A percentile compares a stretch with the other conserved stretches of the same genome.
These are phyloP conservation scores for Excoecaria agallocha DNA, from an alignment of 345 rosid species.

Conservation along the genomic window DNA sequence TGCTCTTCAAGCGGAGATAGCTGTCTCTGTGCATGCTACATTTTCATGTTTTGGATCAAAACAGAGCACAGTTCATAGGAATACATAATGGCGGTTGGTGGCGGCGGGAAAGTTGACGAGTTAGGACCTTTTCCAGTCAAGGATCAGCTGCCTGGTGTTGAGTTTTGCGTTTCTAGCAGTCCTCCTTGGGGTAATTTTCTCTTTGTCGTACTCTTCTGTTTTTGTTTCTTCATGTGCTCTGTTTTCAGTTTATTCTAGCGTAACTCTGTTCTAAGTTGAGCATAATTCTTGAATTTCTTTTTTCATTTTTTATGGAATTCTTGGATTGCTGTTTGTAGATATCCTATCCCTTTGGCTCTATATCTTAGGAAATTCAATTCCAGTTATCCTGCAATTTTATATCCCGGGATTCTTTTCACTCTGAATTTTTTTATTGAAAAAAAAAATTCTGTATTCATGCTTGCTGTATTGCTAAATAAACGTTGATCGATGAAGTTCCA, in stretches of 20 bases:
- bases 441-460: too few relatives aligned
- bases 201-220: not conserved
- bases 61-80: not conserved
- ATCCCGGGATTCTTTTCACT: not conserved
- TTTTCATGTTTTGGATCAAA: not conserved
- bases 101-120: conserved; percentile 48
- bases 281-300: not conserved
- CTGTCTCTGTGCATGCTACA: not conserved
- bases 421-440: too few relatives aligned
- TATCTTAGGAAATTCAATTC: not conserved
- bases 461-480: not conserved
- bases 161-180: conserved; percentile 65
- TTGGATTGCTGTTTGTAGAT: not conserved
- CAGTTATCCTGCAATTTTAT: not conserved
- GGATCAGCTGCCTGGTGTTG: conserved; percentile 88
- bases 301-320: not conserved
- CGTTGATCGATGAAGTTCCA: not conserved
- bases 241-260: not conserved
- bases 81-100: conserved; percentile 28
- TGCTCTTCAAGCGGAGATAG: too few relatives aligned
- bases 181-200: conserved; percentile 69
- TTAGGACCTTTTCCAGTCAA: conserved; percentile 71
- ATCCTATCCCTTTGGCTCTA: conserved; percentile 9
- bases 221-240: not conserved
- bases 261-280: not conserved